Evolutionary conservation across 2,329 filamentous ascomycete genomes (phyloP).

Genomic region (Catunica adiposa): DNA sequence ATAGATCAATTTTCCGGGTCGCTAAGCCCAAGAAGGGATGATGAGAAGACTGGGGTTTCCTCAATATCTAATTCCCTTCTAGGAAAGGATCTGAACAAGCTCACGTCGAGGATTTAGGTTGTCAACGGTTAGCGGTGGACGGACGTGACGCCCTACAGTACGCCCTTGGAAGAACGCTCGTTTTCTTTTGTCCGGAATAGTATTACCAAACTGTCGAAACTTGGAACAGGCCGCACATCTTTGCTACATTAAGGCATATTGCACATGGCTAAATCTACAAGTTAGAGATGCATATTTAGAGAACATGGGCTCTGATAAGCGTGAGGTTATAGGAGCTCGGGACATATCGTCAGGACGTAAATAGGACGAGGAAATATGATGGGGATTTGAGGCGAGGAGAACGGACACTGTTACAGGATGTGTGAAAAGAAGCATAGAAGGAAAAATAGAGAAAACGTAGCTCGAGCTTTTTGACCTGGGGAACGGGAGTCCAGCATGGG

Average conservation of each 20-base stretch:
- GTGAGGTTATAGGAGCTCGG: too few relatives aligned
- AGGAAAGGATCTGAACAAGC: constrained; percentile 8
- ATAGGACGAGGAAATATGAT: too few relatives aligned
- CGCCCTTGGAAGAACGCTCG: background rate
- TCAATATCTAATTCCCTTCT: background rate
- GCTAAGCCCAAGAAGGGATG: constrained; percentile 1
- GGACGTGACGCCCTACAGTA: background rate
- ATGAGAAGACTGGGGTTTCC: background rate
- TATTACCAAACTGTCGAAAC: too few relatives aligned
- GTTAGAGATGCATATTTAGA: too few relatives aligned
- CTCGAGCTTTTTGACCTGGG: background rate
- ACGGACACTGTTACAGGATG: background rate
- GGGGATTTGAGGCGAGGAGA: background rate
- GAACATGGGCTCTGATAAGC: too few relatives aligned
- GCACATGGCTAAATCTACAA: too few relatives aligned
- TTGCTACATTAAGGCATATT: too few relatives aligned
- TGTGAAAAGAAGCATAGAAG: background rate
- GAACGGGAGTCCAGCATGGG: background rate
- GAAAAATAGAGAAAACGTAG: background rate
- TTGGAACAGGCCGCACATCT: too few relatives aligned
- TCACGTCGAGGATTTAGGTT: background rate
- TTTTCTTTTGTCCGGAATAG: background rate
- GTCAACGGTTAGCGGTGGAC: background rate
- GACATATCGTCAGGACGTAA: too few relatives aligned
- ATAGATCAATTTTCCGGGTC: background rate